phyloP scores from a whole-genome alignment of 31 red algal species.

The Porphyra umbilicalis region DNA sequence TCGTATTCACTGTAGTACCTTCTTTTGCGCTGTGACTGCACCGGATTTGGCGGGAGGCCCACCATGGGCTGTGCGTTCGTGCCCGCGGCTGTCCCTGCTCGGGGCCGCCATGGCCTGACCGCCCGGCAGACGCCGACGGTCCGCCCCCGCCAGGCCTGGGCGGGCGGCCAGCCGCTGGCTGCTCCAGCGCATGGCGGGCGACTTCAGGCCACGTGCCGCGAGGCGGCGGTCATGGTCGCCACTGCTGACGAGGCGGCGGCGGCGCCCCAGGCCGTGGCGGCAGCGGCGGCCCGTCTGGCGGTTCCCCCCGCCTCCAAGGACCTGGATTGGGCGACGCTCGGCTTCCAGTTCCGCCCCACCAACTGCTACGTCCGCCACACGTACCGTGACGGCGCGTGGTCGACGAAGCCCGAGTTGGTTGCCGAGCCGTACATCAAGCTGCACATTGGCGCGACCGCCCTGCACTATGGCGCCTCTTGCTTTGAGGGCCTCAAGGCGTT shows the following conservation, averaged over 20 bases:
- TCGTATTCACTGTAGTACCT: no score
- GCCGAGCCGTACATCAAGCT: constrained; percentile 52
- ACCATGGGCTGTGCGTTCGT: no score
- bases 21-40: no score
- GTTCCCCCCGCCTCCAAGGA: not conserved
- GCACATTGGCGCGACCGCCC: constrained; percentile 81
- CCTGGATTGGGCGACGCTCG: constrained; percentile 80
- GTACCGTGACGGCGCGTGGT: constrained; percentile 62
- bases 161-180: not conserved
- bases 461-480: constrained; percentile 93
- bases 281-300: not conserved
- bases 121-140: no score
- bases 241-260: not conserved
- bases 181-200: not conserved
- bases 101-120: no score
- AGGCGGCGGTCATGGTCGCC: not conserved
- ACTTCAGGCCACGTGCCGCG: not conserved
- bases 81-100: no score
- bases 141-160: not conserved
- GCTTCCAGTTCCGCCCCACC: constrained; percentile 82
- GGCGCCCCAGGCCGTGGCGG: not conserved
- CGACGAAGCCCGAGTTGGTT: not conserved
- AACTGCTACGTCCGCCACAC: constrained; percentile 59
- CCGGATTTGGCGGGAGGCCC: no score
- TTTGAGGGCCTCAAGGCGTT: constrained; percentile 99